phyloP scores from a whole-genome alignment of 495 filamentous ascomycete species.

The Podospora comata region DNA sequence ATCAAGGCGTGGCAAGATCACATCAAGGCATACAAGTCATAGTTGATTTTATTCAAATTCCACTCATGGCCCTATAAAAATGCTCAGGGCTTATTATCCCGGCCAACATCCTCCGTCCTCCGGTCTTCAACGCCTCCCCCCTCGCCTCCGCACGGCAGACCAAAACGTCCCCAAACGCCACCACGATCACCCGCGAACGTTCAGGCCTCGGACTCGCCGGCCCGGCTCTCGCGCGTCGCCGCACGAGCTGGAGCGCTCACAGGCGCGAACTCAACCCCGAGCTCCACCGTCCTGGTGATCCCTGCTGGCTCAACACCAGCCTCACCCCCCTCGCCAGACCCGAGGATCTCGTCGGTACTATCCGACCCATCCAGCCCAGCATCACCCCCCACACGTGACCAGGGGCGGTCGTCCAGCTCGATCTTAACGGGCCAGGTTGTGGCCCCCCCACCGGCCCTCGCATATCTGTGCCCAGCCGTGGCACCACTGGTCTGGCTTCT shows the following conservation, averaged over 20 bases:
- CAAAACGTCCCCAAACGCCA: too few relatives aligned
- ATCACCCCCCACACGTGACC: slow-evolving; percentile 12
- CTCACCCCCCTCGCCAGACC: slow-evolving; percentile 1
- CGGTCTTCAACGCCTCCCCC: too few relatives aligned
- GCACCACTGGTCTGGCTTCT: slow-evolving; percentile 5
- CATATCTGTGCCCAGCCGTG: neutral
- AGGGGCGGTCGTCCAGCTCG: neutral
- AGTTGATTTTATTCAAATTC: too few relatives aligned
- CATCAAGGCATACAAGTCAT: too few relatives aligned
- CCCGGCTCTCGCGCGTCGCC: too few relatives aligned
- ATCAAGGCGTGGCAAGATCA: too few relatives aligned
- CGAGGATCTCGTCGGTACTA: neutral
- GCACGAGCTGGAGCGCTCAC: neutral
- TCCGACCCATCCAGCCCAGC: neutral
- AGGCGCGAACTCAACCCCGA: slow-evolving; percentile 18
- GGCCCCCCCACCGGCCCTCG: neutral
- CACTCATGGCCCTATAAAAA: too few relatives aligned
- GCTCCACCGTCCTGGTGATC: slow-evolving; percentile 19
- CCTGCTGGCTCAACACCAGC: slow-evolving; percentile 9
- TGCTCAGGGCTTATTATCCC: too few relatives aligned
- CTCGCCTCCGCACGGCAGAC: too few relatives aligned
- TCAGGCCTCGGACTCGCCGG: neutral
- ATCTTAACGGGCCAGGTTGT: slow-evolving; percentile 1
- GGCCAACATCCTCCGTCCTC: too few relatives aligned
- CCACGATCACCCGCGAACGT: too few relatives aligned